Base-by-base conservation (phyloP, 2,329 filamentous ascomycete species). In the Basipetospora chlamydospora region DNA sequence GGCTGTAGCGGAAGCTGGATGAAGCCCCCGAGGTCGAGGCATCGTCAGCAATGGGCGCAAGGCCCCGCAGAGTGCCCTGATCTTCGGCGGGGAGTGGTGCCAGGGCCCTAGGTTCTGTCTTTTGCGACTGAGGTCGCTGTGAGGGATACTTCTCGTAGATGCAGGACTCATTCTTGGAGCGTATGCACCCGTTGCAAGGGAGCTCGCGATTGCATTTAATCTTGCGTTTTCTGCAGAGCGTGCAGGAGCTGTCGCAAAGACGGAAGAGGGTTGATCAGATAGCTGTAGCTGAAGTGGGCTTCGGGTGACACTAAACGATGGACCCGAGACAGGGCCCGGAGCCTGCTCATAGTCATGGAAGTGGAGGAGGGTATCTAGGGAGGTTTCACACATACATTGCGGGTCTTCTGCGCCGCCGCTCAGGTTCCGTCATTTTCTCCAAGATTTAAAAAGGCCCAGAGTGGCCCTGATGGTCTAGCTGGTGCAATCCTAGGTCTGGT, bases 171-270 rank as follows among this genome's bases (percentile, higher is more conserved):
- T 21, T 33, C 6, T 33, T 33, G 9, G 30, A 33, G 11, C 30
- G 30, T n/a, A 21, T n/a, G 30, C 30, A 33, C n/a, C n/a, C n/a
- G n/a, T n/a, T n/a, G 40, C 61, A 65, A 0, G 61, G 61, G 3
- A 43, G 44, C 17, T 56, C 50, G 22, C 57, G 51, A 38, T 64
- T 54, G 38, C 61, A 65, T n/a, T 54, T 50, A 12, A 63, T 54
- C 41, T 65, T 65, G 34, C 61, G 58, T n/a, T 49, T 51, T 8
- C 61, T 49, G 39, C 61, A 64, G 5, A 59, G 49, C 7, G 52
- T 48, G 39, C 61, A 64, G 1, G 60, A 57, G 5, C 60, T 60
- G 15, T 22, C 16, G 5, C 5, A n/a, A 11, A 3, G 5, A 9
- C 2, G 6, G 7, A 7, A 25, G 5, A 38, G 20, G 33, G 20